Evolutionary conservation across 257 asterid species (phyloP).

Genomic region (Forsythia viridissima): DNA sequence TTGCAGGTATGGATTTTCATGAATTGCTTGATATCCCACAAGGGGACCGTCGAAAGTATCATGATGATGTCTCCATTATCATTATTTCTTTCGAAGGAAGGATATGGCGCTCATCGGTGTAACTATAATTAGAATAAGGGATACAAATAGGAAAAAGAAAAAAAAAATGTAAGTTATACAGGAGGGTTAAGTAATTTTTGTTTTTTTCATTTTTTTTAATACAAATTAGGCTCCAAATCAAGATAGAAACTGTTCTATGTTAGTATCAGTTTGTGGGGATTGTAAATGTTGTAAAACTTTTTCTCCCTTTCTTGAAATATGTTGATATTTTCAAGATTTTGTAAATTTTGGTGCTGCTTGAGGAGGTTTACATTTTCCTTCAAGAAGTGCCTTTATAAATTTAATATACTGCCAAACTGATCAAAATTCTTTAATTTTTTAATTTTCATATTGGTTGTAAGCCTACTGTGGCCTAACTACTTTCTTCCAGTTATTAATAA

Average conservation of each 20-base stretch:
- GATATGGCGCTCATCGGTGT: slow-evolving; percentile 88
- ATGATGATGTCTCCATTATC: slow-evolving; percentile 86
- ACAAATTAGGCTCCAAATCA: neutral
- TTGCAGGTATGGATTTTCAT: slow-evolving; percentile 78
- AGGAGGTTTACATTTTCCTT: slow-evolving; percentile 22
- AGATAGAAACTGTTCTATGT: slow-evolving; percentile 23
- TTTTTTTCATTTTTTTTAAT: neutral
- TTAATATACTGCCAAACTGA: neutral
- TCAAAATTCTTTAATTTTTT: neutral
- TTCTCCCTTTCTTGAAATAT: slow-evolving; percentile 13
- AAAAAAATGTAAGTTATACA: slow-evolving; percentile 23
- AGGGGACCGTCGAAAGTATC: slow-evolving; percentile 87
- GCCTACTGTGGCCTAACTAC: neutral
- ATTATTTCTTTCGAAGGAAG: slow-evolving; percentile 91
- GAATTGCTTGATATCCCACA: slow-evolving; percentile 89
- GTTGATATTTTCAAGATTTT: slow-evolving; percentile 22
- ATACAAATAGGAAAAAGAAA: slow-evolving; percentile 18
- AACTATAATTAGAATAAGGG: slow-evolving; percentile 28
- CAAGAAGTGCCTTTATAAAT: slow-evolving; percentile 20
- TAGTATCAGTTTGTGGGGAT: slow-evolving; percentile 30
- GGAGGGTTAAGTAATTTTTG: slow-evolving; percentile 21
- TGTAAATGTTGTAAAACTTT: slow-evolving; percentile 38
- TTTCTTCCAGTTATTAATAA: neutral
- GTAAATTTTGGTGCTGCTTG: slow-evolving; percentile 28
- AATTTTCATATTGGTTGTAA: neutral